These are phyloP conservation scores for Suhomyces canberraensis DNA, from an alignment of 805 yeast genomes.

Conservation along the genomic window DNA sequence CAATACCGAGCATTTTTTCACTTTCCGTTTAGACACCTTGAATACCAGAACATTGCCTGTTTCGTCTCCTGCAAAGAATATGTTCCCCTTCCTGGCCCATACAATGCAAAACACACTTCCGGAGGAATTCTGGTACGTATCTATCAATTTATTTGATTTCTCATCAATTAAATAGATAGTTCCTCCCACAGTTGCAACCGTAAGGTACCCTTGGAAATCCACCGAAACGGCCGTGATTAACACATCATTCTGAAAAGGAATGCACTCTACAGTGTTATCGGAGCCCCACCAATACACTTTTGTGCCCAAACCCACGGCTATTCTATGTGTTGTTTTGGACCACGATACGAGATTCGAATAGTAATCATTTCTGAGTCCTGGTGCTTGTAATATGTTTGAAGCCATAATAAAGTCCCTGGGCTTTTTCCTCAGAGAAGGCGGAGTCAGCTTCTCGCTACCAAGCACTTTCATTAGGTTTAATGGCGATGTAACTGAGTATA, in stretches of 20 bases:
- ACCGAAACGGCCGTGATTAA: conserved; percentile 57
- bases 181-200: conserved; percentile 61
- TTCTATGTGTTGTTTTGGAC: conserved; percentile 48
- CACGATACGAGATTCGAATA: conserved; percentile 75
- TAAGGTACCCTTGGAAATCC: conserved; percentile 44
- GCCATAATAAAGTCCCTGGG: conserved; percentile 7
- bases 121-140: conserved; percentile 17
- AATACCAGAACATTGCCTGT: conserved; percentile 53
- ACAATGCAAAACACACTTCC: conserved; percentile 53
- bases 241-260: conserved; percentile 43
- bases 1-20: conserved; percentile 14
- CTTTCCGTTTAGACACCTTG: conserved; percentile 19
- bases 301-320: conserved; percentile 66
- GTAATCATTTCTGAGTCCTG: conserved; percentile 70
- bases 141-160: conserved; percentile 13
- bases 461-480: conserved; percentile 8
- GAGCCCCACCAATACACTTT: conserved; percentile 65
- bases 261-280: conserved; percentile 38
- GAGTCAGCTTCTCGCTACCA: conserved; percentile 4
- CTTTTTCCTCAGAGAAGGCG: background rate
- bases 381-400: conserved; percentile 44
- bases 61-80: conserved; percentile 65
- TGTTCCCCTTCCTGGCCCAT: conserved; percentile 45
- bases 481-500: conserved; percentile 11
- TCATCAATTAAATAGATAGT: conserved; percentile 46